These are phyloP conservation scores for Mycena capillaripes DNA, from an alignment of 768 basidiomycete genomes.

Conservation along the genomic window DNA sequence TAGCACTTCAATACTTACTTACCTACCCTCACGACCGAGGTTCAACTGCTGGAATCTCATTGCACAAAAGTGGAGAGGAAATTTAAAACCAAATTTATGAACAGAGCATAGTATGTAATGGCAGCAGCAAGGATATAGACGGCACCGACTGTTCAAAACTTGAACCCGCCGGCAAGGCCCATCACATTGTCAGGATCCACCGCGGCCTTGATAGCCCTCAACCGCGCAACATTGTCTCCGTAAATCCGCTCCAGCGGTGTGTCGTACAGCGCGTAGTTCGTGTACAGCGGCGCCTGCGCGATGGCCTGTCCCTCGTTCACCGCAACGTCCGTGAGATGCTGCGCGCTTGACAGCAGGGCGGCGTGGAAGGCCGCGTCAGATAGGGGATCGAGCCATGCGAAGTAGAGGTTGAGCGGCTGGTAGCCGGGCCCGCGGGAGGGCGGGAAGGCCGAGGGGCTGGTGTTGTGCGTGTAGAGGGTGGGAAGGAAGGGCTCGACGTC, in stretches of 20 bases:
- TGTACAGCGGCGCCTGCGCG: slow-evolving; percentile 52
- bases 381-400: slow-evolving; percentile 37
- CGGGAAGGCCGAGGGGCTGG: slow-evolving; percentile 61
- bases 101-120: no score
- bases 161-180: slow-evolving; percentile 64
- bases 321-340: slow-evolving; percentile 38
- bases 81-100: no score
- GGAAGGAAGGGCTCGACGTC: slow-evolving; percentile 67
- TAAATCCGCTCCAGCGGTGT: slow-evolving; percentile 59
- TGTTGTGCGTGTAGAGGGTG: slow-evolving; percentile 52
- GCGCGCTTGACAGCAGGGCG: slow-evolving; percentile 48
- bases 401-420: slow-evolving; percentile 46
- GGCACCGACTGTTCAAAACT: slow-evolving; percentile 52
- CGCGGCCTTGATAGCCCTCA: slow-evolving; percentile 47
- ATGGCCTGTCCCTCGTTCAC: slow-evolving; percentile 46
- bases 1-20: no score
- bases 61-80: no score
- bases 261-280: slow-evolving; percentile 59
- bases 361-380: slow-evolving; percentile 43
- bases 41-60: no score
- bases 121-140: no score
- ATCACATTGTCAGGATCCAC: slow-evolving; percentile 63
- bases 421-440: slow-evolving; percentile 43
- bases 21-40: no score
- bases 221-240: slow-evolving; percentile 49